Evolutionary conservation across 768 basidiomycete genomes (phyloP), one percentile per base, ranked within the genome.

Genomic region (Kwoniella europaea): DNA sequence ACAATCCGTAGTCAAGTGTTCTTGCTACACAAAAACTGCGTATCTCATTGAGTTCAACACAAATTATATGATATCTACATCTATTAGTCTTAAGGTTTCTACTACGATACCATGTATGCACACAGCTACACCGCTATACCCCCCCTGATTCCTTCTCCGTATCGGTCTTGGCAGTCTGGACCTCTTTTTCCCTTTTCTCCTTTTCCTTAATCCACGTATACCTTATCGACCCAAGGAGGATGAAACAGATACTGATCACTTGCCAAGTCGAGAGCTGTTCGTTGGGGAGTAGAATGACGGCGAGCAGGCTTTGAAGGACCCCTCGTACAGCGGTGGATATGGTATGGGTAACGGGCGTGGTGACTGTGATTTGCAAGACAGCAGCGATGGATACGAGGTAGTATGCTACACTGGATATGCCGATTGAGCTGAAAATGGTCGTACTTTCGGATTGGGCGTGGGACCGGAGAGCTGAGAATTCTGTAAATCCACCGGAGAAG

Each of bases 341-440:
- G 24, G 97, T 98, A 84, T 98, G 94, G 1, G 94, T 94, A 82
- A 96, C 93, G 18, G 94, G 94, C 1, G 93, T 94, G 6, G 94
- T 98, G 72, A 98, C 91, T 83, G 96, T 94, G 86, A 98, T 95
- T 41, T 92, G 93, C 29, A 98, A 87, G 68, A 94, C 85, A 72
- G 92, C 93, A 15, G 94, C 94, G 65, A 98, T 88, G 84, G 91
- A 93, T 89, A 98, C 95, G 77, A 94, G 85, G 87, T 96, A 98
- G 41, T 60, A 53, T 16, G 52, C 62, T 4, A 63, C 15, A 15
- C 62, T 46, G 43, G 62, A 63, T 5, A 63, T 46, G 44, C 27
- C 43, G 62, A 63, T 63, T 10, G 62, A 42, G 16, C 43, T 46
- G 16, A 63, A n/a, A 24, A 63, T 52, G 4, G 62, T 46, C 1